These are phyloP conservation scores for Globisporangium lucens DNA, from an alignment of 352 stramenopile species.

Conservation along the genomic window DNA sequence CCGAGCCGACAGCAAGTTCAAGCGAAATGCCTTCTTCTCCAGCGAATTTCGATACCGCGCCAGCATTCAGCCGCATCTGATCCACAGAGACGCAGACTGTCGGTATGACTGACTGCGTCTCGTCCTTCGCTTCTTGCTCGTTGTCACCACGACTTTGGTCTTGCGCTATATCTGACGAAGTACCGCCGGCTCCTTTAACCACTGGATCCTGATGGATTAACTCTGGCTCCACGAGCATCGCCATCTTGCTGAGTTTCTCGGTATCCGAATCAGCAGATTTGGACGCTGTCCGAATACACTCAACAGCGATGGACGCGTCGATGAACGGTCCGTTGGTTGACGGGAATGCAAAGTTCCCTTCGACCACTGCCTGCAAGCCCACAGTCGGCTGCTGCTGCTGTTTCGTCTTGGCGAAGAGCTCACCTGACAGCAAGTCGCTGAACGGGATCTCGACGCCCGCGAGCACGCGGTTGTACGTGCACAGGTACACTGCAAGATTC, in stretches of 20 bases:
- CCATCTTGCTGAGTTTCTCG: neutral
- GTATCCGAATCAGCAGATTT: too few relatives aligned
- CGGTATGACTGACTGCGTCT: too few relatives aligned
- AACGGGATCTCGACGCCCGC: slow-evolving; percentile 58
- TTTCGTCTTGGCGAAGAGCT: slow-evolving; percentile 17
- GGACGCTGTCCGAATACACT: slow-evolving; percentile 19
- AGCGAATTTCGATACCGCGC: slow-evolving; percentile 24
- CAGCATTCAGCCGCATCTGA: slow-evolving; percentile 28
- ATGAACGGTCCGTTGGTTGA: slow-evolving; percentile 30
- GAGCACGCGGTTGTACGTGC: slow-evolving; percentile 61
- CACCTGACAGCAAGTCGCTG: slow-evolving; percentile 23
- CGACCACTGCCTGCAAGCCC: slow-evolving; percentile 17
- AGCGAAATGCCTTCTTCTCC: slow-evolving; percentile 38
- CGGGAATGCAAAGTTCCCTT: slow-evolving; percentile 46
- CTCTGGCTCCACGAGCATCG: neutral
- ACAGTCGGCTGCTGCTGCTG: neutral
- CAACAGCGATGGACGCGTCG: slow-evolving; percentile 28
- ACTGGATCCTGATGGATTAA: neutral
- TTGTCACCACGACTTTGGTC: neutral
- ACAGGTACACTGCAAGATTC: slow-evolving; percentile 60
- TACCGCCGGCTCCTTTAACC: neutral
- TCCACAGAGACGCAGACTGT: slow-evolving; percentile 28
- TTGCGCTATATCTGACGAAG: neutral
- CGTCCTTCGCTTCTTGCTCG: neutral
- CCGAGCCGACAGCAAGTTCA: slow-evolving; percentile 27